phyloP scores from a whole-genome alignment of 1,139 yeast genomes.

The Blastobotrys capitulatus region DNA sequence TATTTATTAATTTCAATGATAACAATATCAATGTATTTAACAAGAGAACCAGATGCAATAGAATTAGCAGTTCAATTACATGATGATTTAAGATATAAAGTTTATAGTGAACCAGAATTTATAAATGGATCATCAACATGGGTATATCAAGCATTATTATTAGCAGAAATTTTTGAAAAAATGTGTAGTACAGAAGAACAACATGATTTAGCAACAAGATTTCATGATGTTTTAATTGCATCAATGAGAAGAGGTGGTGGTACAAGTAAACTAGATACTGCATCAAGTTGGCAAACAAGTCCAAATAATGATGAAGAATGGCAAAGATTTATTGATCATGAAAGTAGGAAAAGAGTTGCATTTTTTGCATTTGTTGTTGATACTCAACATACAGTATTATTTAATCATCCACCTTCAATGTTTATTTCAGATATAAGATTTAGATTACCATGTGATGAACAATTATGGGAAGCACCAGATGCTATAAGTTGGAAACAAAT shows the following conservation, averaged over 20 bases:
- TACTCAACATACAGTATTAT: conserved; percentile 24
- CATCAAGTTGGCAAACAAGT: conserved; percentile 1
- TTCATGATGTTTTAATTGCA: conserved; percentile 25
- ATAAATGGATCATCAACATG: conserved; percentile 55
- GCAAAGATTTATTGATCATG: conserved; percentile 22
- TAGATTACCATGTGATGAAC: conserved; percentile 25
- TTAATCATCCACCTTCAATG: conserved; percentile 26
- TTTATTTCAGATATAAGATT: conserved; percentile 24
- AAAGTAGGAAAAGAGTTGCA: conserved; percentile 23
- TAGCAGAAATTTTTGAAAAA: conserved; percentile 62
- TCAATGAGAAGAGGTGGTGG: conserved; percentile 23
- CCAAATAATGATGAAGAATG: conserved; percentile 17
- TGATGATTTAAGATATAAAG: conserved; percentile 50
- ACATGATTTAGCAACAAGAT: conserved; percentile 26
- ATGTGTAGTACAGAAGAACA: conserved; percentile 50
- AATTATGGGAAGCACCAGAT: conserved; percentile 25
- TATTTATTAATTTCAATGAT: conserved; percentile 49
- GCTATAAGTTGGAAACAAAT: conserved; percentile 19
- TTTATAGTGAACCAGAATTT: conserved; percentile 53
- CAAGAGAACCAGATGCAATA: conserved; percentile 29
- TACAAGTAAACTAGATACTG: background rate
- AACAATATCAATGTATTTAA: conserved; percentile 43
- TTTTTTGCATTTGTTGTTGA: conserved; percentile 27
- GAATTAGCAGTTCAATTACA: conserved; percentile 44
- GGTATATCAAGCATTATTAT: conserved; percentile 56